Evolutionary conservation across 257 asterid species (phyloP).

Genomic region (Vinca minor): DNA sequence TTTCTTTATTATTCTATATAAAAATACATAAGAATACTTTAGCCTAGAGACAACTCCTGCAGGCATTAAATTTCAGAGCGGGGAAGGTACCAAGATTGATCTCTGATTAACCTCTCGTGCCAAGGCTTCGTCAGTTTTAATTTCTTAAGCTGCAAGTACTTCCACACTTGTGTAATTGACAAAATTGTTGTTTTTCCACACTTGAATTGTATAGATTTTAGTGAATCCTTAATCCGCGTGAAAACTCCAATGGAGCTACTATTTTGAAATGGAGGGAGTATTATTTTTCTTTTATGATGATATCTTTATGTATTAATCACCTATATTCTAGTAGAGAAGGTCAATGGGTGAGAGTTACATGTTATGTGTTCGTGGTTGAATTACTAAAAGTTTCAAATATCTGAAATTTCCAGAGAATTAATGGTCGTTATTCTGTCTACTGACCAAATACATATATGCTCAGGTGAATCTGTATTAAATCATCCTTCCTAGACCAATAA

Average conservation of each 20-base stretch:
- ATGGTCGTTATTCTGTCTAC: background rate
- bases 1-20: background rate
- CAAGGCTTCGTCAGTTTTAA: too few species aligned
- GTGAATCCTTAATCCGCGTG: too few species aligned
- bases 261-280: too few species aligned
- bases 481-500: background rate
- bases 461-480: constrained; percentile 2
- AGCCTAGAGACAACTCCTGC: background rate
- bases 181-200: background rate
- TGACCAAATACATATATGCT: background rate
- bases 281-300: too few species aligned
- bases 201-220: too few species aligned
- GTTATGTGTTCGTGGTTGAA: too few species aligned
- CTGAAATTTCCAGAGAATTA: background rate
- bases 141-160: background rate
- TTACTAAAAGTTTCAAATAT: constrained; percentile 10
- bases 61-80: background rate
- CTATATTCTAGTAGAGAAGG: background rate
- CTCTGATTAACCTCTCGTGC: background rate
- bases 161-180: background rate
- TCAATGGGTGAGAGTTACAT: background rate
- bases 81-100: background rate
- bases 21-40: background rate
- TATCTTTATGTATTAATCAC: background rate
- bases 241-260: too few species aligned